phyloP scores from a whole-genome alignment of 1,284 basidiomycete species.

The Pholiota adiposa region DNA sequence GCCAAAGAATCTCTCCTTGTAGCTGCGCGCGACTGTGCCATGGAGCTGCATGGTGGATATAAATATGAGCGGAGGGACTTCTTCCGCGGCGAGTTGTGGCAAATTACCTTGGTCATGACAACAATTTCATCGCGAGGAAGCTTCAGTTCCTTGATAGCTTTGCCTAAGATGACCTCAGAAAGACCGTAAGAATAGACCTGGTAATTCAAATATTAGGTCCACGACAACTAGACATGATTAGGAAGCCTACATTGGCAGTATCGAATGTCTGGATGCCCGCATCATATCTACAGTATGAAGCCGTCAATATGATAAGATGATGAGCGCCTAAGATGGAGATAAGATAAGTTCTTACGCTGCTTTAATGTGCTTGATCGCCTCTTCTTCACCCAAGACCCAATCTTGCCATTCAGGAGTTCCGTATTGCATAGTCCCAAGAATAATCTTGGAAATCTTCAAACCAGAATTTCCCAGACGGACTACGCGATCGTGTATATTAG shows the following conservation, averaged over 20 bases:
- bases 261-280: constrained; percentile 51
- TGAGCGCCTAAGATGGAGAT: not conserved
- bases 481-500: constrained; percentile 14
- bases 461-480: constrained; percentile 54
- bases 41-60: constrained; percentile 1
- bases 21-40: constrained; percentile 28
- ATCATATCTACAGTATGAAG: constrained; percentile 16
- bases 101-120: constrained; percentile 60
- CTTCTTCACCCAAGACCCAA: constrained; percentile 45
- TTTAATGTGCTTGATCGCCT: constrained; percentile 48
- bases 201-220: not conserved
- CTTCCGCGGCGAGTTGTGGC: not conserved
- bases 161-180: constrained; percentile 79
- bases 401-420: constrained; percentile 39
- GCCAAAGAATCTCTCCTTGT: constrained; percentile 25
- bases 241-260: constrained; percentile 44
- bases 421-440: constrained; percentile 53
- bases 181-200: constrained; percentile 68
- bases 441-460: constrained; percentile 54
- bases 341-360: constrained; percentile 35
- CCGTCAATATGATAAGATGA: not conserved
- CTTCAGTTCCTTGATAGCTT: constrained; percentile 74
- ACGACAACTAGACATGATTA: not conserved
- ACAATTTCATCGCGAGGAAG: constrained; percentile 72
- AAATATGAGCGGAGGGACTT: not conserved